Conservation (phyloP, 441 rosid genomes). For the Geranium incanum region DNA sequence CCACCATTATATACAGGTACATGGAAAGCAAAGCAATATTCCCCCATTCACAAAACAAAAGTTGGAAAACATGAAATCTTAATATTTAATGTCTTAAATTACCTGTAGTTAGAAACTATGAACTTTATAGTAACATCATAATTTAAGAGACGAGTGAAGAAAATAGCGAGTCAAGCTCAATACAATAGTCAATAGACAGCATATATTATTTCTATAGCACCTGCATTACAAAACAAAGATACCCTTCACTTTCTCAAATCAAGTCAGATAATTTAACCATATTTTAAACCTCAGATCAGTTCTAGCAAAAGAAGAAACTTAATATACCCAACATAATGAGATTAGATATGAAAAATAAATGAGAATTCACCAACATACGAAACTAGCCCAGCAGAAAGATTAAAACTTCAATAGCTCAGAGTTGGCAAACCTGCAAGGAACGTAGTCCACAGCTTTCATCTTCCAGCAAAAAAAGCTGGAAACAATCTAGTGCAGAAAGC, state of each 20-base stretch:
- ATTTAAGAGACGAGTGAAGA: neutral
- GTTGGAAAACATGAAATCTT: neutral
- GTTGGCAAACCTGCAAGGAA: neutral
- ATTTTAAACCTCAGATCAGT: constrained; percentile 8
- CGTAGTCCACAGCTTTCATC: neutral
- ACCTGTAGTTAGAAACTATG: neutral
- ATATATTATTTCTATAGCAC: neutral
- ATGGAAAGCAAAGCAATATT: neutral
- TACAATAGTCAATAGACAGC: neutral
- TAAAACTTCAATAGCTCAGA: neutral
- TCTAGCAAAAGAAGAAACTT: neutral
- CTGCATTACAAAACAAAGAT: neutral
- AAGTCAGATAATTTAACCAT: constrained; percentile 3
- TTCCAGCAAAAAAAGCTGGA: neutral
- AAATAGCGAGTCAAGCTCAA: neutral
- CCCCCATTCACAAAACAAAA: neutral
- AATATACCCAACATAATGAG: constrained; percentile 4
- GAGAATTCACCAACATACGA: neutral
- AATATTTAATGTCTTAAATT: neutral
- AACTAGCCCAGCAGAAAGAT: neutral
- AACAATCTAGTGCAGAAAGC: neutral
- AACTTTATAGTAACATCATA: neutral
- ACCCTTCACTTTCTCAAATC: neutral
- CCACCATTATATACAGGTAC: neutral
- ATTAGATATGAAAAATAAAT: neutral